These are phyloP conservation scores for Parsonsia alboflavescens DNA, from an alignment of 257 asterid genomes.

Conservation along the genomic window DNA sequence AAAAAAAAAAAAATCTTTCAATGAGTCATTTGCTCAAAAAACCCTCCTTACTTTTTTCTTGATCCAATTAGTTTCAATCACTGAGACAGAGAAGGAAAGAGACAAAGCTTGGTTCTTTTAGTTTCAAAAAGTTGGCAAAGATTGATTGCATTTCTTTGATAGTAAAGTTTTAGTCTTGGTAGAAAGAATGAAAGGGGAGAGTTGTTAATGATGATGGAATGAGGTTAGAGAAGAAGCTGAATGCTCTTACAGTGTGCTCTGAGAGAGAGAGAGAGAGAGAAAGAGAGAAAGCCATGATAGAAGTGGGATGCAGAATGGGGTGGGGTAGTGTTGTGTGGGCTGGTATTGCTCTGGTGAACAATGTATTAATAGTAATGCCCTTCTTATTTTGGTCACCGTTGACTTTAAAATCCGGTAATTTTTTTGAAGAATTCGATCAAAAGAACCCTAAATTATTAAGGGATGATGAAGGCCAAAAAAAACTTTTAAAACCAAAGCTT, in stretches of 20 bases:
- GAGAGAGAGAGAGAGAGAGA: neutral
- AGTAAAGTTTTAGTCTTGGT: neutral
- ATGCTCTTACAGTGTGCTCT: neutral
- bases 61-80: neutral
- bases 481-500: too few species aligned
- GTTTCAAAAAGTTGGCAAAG: slow-evolving; percentile 14
- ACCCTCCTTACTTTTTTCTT: neutral
- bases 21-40: neutral
- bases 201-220: neutral
- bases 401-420: too few species aligned
- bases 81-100: neutral
- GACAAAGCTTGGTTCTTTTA: slow-evolving; percentile 8
- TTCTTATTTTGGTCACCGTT: too few species aligned
- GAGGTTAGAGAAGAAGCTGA: neutral
- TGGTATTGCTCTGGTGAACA: too few species aligned
- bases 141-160: neutral
- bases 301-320: too few species aligned
- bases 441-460: too few species aligned
- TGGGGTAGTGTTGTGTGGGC: too few species aligned
- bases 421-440: too few species aligned
- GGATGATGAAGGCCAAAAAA: too few species aligned
- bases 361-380: too few species aligned
- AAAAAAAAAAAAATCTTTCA: neutral
- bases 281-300: slow-evolving; percentile 1
- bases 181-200: neutral